phyloP scores from a whole-genome alignment of 2,329 filamentous ascomycete species.

The Diaporthe velutina region DNA sequence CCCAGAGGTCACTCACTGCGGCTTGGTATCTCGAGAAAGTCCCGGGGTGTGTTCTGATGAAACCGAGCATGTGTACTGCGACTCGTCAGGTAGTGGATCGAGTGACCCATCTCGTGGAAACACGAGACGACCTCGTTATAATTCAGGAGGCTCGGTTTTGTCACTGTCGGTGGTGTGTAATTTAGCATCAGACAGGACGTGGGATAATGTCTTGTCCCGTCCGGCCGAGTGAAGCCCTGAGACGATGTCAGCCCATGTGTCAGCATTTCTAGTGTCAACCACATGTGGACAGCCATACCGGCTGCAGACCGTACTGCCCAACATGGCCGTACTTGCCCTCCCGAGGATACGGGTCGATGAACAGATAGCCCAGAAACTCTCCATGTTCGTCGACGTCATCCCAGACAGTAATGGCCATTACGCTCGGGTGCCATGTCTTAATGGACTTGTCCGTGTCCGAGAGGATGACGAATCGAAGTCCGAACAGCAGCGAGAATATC shows the following conservation, averaged over 20 bases:
- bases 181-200: constrained; percentile 1
- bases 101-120: constrained; percentile 5
- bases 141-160: neutral
- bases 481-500: neutral
- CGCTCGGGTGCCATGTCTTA: neutral
- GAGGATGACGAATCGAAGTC: neutral
- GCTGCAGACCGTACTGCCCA: neutral
- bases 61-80: neutral
- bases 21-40: constrained; percentile 12
- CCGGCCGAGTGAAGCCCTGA: neutral
- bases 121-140: neutral
- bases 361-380: neutral
- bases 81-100: neutral
- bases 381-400: neutral
- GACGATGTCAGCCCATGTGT: neutral
- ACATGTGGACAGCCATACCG: neutral
- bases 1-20: neutral
- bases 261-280: neutral
- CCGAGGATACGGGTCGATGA: neutral
- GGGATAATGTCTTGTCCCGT: neutral
- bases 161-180: neutral
- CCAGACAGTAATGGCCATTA: neutral
- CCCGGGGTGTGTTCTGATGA: neutral
- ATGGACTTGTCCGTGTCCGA: neutral
- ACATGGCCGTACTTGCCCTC: neutral